Evolutionary conservation across 2,329 filamentous ascomycete genomes (phyloP), one percentile per base, ranked within the genome.

Genomic region (Nemania bipapillata): DNA sequence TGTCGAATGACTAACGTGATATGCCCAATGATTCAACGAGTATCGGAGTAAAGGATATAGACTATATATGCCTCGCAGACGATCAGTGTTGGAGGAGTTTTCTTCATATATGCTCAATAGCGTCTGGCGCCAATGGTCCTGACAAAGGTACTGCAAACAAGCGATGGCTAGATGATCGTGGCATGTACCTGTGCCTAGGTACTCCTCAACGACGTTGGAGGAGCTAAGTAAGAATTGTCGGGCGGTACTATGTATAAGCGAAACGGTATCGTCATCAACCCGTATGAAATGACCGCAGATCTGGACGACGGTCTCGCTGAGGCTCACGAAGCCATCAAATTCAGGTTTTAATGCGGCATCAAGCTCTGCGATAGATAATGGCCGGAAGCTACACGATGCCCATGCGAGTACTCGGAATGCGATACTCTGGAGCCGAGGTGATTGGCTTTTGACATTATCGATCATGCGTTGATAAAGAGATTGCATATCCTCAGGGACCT

Each of bases 161-260:
- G n/a, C n/a, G n/a, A n/a, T n/a, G n/a, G n/a, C n/a, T n/a, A n/a
- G n/a, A n/a, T n/a, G n/a, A n/a, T n/a, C n/a, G n/a, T n/a, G n/a
- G n/a, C n/a, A n/a, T n/a, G n/a, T n/a, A n/a, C n/a, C n/a, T n/a
- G n/a, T n/a, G n/a, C n/a, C n/a, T n/a, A n/a, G n/a, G n/a, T n/a
- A n/a, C n/a, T n/a, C n/a, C n/a, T n/a, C n/a, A n/a, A n/a, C n/a
- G n/a, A n/a, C n/a, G n/a, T n/a, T n/a, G n/a, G n/a, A n/a, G n/a
- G n/a, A n/a, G n/a, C n/a, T n/a, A n/a, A n/a, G n/a, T n/a, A 62
- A 20, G 37, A 42, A 62, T 9, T 65, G 32, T 7, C 47, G 54
- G 9, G 57, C 56, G n/a, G 57, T 45, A 15, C 26, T 26, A 28
- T 60, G 32, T 9, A 55, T 28, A n/a, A 60, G 6, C 1, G 35